A percentile compares a stretch with the other conserved stretches of the same genome.
phyloP scores from a whole-genome alignment of 2,329 filamentous ascomycete genomes.

The Botrytis elliptica region DNA sequence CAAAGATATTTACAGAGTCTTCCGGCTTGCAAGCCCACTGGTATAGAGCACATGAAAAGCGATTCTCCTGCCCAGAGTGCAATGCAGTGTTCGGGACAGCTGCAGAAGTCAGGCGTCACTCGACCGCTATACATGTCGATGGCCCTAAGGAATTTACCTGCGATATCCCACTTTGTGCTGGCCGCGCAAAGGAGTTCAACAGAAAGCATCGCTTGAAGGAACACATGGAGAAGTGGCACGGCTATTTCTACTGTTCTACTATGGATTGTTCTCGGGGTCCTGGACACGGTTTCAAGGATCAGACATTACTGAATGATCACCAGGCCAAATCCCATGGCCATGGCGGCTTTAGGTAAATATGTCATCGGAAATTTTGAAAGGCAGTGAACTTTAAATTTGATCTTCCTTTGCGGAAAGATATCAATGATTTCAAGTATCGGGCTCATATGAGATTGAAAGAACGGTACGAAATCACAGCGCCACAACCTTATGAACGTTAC shows the following conservation, averaged over 20 bases:
- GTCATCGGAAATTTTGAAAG: no score
- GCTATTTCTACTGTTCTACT: not conserved
- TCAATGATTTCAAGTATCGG: not conserved
- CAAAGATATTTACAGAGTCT: not conserved
- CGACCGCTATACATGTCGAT: not conserved
- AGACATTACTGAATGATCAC: not conserved
- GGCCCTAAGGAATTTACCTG: not conserved
- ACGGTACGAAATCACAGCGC: not conserved
- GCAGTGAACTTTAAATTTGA: not conserved
- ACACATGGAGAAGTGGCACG: slow-evolving; percentile 1
- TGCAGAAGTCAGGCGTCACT: not conserved
- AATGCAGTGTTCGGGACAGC: not conserved
- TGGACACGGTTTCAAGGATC: not conserved
- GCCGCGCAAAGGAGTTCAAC: not conserved
- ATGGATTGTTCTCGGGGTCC: not conserved
- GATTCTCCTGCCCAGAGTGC: not conserved
- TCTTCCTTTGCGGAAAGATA: not conserved
- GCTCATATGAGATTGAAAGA: not conserved
- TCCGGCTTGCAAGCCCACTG: not conserved
- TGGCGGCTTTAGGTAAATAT: no score
- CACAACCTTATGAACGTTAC: not conserved
- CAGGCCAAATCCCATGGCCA: not conserved
- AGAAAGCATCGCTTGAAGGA: slow-evolving; percentile 1
- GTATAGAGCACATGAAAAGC: not conserved
- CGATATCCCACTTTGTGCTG: not conserved